phyloP scores from a whole-genome alignment of 768 basidiomycete species.

The Mycena filopes region DNA sequence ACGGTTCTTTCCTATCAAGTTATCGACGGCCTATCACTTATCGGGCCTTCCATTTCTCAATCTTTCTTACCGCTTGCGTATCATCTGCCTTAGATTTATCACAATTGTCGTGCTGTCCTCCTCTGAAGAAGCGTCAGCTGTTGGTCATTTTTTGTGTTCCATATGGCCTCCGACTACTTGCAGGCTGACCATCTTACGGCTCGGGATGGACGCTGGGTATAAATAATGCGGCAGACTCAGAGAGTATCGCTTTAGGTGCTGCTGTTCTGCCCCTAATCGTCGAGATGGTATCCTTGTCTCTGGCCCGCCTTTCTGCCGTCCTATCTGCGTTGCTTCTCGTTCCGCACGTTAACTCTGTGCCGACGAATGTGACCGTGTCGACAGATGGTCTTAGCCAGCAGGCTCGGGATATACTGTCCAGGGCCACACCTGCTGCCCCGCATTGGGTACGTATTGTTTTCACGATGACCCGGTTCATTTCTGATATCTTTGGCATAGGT shows the following conservation, averaged over 20 bases:
- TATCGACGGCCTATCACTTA: not conserved
- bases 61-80: not conserved
- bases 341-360: not conserved
- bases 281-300: conserved; percentile 20
- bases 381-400: conserved; percentile 42
- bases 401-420: conserved; percentile 45
- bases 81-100: not conserved
- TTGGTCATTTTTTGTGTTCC: not conserved
- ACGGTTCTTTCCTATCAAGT: not conserved
- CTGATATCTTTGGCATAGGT: too few relatives aligned
- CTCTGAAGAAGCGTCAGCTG: not conserved
- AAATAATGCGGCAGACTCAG: not conserved
- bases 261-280: conserved; percentile 6
- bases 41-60: not conserved
- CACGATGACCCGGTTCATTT: too few relatives aligned
- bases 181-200: not conserved
- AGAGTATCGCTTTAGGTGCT: conserved; percentile 7
- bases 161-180: not conserved
- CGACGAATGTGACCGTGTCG: conserved; percentile 1
- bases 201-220: conserved; percentile 8
- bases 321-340: conserved; percentile 17
- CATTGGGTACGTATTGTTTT: conserved; percentile 49
- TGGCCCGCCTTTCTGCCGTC: conserved; percentile 17
- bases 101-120: not conserved
- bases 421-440: conserved; percentile 58